Evolutionary conservation across 2,329 filamentous ascomycete species (phyloP), one percentile per base, ranked within the genome.

Genomic region (Bipolaris bicolor): DNA sequence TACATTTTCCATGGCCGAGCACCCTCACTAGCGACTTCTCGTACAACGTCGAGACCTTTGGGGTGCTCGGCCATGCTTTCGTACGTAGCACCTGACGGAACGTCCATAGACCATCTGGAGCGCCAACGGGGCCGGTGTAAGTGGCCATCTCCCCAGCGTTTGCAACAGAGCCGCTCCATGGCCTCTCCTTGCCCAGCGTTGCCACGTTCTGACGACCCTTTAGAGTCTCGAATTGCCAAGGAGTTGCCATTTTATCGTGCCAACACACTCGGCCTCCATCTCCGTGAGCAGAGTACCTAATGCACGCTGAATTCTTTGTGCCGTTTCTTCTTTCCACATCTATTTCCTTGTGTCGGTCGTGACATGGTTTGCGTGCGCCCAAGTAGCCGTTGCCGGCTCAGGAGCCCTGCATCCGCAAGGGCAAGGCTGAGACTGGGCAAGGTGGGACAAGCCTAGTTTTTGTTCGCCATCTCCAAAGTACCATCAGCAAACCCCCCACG

Each of bases 391-490:
- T n/a, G 41, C 33, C 10, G 31, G 43, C 45, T 15, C 37, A 54
- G 31, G 37, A 26, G 54, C 54, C 49, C 54, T 57, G 55, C 51
- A 50, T 49, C 43, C 33, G 46, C 33, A 20, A 48, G 31, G 45
- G 22, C 49, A 46, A 33, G 55, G 55, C 55, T 51, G 49, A 57
- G 55, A 24, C 37, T 55, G 50, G 34, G 45, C 55, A 31, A 49
- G 46, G 36, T 26, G 39, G 49, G 39, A 46, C 26, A 49, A 46
- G 45, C 29, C 55, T 52, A 58, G 45, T 55, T 55, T 58, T 58
- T 52, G 33, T 46, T 49, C 55, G 31, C 29, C 51, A 55, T 55
- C 51, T 55, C 33, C 51, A 54, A 45, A 55, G 51, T 46, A 58
- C 34, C 51, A 46, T 40, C 51, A 55, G 40, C 51, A 48, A 31